Percentiles rank a stretch among this genome's conserved stretches.
Evolutionary conservation across 441 rosid species (phyloP).

Genomic region (Manihot esculenta): DNA sequence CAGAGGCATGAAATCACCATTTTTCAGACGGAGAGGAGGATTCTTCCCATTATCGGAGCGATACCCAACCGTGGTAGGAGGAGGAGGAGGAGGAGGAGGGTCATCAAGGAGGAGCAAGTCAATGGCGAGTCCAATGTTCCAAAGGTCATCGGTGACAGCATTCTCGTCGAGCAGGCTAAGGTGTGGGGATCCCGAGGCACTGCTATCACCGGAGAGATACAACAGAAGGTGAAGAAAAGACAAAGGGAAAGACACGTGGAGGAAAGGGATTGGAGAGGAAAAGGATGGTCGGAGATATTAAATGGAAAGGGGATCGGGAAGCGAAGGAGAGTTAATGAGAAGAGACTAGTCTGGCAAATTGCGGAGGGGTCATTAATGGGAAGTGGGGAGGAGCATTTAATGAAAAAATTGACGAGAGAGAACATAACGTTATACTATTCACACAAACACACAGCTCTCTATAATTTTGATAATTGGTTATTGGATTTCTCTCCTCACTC

Average conservation of each 20-base stretch:
- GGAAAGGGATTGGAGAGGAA: constrained; percentile 22
- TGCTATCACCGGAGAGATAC: constrained; percentile 88
- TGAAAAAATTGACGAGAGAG: constrained; percentile 41
- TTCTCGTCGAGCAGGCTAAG: constrained; percentile 85
- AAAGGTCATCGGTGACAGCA: constrained; percentile 43
- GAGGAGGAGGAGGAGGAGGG: constrained; percentile 35
- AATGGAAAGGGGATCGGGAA: no score
- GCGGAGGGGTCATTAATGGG: constrained; percentile 39
- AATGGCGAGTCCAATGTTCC: constrained; percentile 77
- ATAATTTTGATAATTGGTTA: no score
- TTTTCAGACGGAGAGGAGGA: constrained; percentile 58
- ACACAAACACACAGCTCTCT: no score
- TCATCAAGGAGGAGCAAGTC: constrained; percentile 70
- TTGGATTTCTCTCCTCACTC: no score
- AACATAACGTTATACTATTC: no score
- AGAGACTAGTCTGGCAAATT: constrained; percentile 21
- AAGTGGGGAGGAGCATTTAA: constrained; percentile 51
- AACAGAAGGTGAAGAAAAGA: constrained; percentile 37
- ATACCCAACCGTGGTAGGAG: constrained; percentile 34
- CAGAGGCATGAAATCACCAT: constrained; percentile 75
- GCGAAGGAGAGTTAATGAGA: constrained; percentile 36
- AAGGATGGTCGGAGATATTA: constrained; percentile 28
- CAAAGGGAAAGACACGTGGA: constrained; percentile 57
- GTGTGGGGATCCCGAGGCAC: constrained; percentile 97
- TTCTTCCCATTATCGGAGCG: constrained; percentile 75